Evolutionary conservation across 2,329 filamentous ascomycete genomes (phyloP), one percentile per base, ranked within the genome.

Genomic region (Aureobasidium melanogenum): DNA sequence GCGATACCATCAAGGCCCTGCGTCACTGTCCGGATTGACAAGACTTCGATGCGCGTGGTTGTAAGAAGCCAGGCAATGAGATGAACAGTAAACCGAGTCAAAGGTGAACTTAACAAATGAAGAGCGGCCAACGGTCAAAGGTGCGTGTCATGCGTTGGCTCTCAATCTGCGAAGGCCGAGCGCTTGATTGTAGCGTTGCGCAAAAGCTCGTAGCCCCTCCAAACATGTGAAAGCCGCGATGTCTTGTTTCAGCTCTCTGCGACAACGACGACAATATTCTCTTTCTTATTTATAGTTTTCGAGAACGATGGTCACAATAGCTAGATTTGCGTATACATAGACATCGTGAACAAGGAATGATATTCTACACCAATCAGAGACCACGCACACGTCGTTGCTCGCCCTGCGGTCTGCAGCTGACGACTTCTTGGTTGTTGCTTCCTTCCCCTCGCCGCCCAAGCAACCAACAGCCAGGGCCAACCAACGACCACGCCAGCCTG

Each of bases 141-240:
- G 17, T 24, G 41, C 55, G 34, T 59, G 56, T 59, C 44, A 59
- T 59, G 56, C 44, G 43, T 59, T 59, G 44, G 32, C 43, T 28
- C n/a, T 12, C 15, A 56, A 22, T 36, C n/a, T 43, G 14, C 22
- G 22, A 32, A 22, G 22, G 19, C 19, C 55, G 39, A 36, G 22
- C 41, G 22, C 17, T 41, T 54, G 51, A 19, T 56, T 59, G 56
- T 34, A 39, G 56, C 34, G 54, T 34, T 48, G 56, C 34, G 54
- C 52, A 56, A 58, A 47, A 58, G 54, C 56, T 59, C 44, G 44
- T 32, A 39, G 44, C 56, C 56, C 56, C 43, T 48, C 56, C 56
- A 59, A 59, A 59, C 56, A 59, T 59, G 56, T 59, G 56, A 59
- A 59, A 59, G 56, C 43, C 38, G 51, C 7, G 54, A 38, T 47